phyloP scores from a whole-genome alignment of 208 protist genomes.

The Crithidia bombi region DNA sequence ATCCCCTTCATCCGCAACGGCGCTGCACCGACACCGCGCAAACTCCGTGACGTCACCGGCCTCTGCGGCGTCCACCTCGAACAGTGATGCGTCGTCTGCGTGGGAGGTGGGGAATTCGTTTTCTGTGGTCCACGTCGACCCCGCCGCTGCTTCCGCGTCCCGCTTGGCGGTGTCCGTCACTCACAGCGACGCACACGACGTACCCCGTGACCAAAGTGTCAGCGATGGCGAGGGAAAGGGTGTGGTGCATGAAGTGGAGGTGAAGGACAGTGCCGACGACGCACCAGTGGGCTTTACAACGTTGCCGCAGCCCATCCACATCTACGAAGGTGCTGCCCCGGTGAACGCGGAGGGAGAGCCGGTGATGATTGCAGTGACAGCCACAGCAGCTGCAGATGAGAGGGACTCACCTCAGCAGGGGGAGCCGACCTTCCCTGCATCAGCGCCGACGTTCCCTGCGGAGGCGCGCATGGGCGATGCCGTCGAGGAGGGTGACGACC shows the following conservation, averaged over 20 bases:
- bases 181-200: background rate
- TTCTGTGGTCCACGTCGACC: background rate
- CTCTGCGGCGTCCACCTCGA: background rate
- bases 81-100: background rate
- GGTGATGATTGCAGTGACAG: background rate
- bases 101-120: background rate
- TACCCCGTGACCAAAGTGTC: background rate
- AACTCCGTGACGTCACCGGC: background rate
- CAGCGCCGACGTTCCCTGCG: too few relatives aligned
- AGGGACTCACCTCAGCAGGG: background rate
- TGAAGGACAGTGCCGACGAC: background rate
- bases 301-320: constrained; percentile 10
- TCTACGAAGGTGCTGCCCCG: background rate
- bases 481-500: background rate
- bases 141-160: background rate
- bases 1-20: background rate
- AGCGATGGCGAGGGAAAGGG: background rate
- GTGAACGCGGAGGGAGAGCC: background rate
- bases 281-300: background rate
- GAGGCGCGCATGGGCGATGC: too few relatives aligned
- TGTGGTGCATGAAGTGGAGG: constrained; percentile 9
- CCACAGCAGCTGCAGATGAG: too few relatives aligned
- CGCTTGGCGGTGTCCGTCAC: background rate
- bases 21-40: background rate
- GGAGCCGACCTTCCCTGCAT: too few relatives aligned